Conservation (phyloP, 202 grass and related monocot species). For the Zoysia matrella region DNA sequence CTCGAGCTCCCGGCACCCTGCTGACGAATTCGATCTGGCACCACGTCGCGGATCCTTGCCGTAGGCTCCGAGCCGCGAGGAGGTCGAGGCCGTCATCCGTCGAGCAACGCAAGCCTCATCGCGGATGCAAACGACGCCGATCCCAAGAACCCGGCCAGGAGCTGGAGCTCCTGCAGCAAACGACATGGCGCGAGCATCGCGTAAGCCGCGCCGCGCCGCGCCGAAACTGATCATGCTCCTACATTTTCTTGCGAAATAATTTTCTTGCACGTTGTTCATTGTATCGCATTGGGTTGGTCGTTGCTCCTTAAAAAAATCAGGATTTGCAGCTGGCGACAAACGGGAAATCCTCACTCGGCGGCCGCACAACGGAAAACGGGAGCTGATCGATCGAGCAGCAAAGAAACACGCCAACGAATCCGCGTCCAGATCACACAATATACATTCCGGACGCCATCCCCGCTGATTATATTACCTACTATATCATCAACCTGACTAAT, state of each 20-base stretch:
- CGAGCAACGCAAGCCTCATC: not conserved
- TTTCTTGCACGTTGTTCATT: no score
- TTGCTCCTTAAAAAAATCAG: not conserved
- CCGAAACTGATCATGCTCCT: no score
- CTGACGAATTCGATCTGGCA: no score
- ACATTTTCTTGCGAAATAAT: no score
- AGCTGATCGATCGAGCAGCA: not conserved
- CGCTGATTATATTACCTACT: no score
- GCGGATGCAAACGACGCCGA: not conserved
- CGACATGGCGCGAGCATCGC: not conserved
- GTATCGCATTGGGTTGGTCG: conserved; percentile 35
- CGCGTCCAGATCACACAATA: not conserved
- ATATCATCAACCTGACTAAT: no score
- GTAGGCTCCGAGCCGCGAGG: not conserved
- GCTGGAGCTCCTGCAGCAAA: not conserved
- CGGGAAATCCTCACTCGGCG: not conserved
- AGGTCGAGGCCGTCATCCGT: conserved; percentile 4
- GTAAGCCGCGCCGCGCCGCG: no score
- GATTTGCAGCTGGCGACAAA: not conserved
- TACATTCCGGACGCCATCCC: no score
- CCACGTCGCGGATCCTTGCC: not conserved
- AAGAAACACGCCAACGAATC: not conserved
- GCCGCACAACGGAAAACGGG: conserved; percentile 4
- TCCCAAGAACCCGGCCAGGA: not conserved
- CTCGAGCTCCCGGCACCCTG: no score